These are phyloP conservation scores for Candida khao-thaluensis DNA, from an alignment of 805 yeast species.

Conservation along the genomic window DNA sequence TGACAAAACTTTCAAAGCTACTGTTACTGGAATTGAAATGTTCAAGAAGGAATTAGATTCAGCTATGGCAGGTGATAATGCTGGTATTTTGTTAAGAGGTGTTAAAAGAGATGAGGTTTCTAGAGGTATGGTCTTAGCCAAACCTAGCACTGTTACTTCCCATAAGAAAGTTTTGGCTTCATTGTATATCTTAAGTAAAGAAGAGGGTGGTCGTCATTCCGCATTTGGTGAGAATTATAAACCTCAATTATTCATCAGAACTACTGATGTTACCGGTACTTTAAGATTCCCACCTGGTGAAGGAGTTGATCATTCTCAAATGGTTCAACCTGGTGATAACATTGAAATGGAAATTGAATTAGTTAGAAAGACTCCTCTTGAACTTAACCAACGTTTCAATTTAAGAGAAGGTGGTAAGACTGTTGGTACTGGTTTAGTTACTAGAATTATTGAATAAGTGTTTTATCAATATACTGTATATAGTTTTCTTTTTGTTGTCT, in stretches of 20 bases:
- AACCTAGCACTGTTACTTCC: slow-evolving; percentile 88
- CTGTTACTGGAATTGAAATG: slow-evolving; percentile 98
- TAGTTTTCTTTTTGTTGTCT: slow-evolving; percentile 3
- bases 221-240: slow-evolving; percentile 96
- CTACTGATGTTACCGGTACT: slow-evolving; percentile 91
- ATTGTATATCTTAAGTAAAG: slow-evolving; percentile 86
- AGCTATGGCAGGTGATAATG: slow-evolving; percentile 99
- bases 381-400: slow-evolving; percentile 97
- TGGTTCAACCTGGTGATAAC: slow-evolving; percentile 98
- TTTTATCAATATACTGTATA: background rate
- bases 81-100: slow-evolving; percentile 97
- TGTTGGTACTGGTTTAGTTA: slow-evolving; percentile 97
- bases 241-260: slow-evolving; percentile 96
- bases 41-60: slow-evolving; percentile 97
- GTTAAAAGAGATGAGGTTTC: slow-evolving; percentile 93
- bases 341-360: slow-evolving; percentile 92
- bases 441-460: slow-evolving; percentile 74
- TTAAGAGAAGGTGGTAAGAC: slow-evolving; percentile 99
- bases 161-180: slow-evolving; percentile 94
- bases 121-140: slow-evolving; percentile 97
- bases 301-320: slow-evolving; percentile 79
- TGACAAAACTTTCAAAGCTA: slow-evolving; percentile 84
- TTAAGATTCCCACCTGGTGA: slow-evolving; percentile 79
- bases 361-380: slow-evolving; percentile 88
- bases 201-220: slow-evolving; percentile 99